Evolutionary conservation across 2,329 filamentous ascomycete genomes (phyloP).

Genomic region (Diaporthe sp.): DNA sequence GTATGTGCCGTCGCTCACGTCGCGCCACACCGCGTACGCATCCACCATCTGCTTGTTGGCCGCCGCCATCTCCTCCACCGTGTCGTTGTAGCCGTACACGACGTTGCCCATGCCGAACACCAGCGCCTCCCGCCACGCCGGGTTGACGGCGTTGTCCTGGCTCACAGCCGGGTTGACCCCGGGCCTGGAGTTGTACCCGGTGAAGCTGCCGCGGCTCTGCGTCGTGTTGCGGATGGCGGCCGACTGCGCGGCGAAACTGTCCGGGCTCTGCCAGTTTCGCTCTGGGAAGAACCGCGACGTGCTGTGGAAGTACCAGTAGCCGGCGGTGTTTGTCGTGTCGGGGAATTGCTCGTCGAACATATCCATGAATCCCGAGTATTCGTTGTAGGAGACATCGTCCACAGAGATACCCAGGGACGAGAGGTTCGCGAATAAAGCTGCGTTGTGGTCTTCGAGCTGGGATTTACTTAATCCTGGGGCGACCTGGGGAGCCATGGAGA

Average conservation of each 20-base stretch:
- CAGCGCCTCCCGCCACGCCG: conserved; percentile 62
- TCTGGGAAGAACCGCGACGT: conserved; percentile 53
- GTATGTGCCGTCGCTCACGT: conserved; percentile 44
- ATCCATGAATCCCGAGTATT: conserved; percentile 48
- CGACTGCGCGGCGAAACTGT: conserved; percentile 49
- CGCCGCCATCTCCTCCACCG: conserved; percentile 39
- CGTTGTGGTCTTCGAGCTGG: conserved; percentile 28
- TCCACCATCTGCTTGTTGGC: conserved; percentile 46
- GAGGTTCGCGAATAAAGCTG: conserved; percentile 61
- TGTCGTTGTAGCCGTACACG: conserved; percentile 2
- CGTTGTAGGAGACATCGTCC: conserved; percentile 44
- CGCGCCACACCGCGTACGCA: conserved; percentile 47
- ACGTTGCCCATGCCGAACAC: conserved; percentile 54
- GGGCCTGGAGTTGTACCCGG: conserved; percentile 50
- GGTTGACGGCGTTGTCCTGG: conserved; percentile 60
- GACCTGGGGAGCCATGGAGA: conserved; percentile 40
- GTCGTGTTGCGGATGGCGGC: conserved; percentile 46
- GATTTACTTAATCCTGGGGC: conserved; percentile 32
- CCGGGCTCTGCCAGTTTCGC: conserved; percentile 49
- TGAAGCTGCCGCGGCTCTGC: conserved; percentile 47
- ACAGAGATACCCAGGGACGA: conserved; percentile 50
- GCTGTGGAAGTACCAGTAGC: conserved; percentile 50
- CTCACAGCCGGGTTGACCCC: conserved; percentile 44
- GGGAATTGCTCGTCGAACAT: conserved; percentile 48
- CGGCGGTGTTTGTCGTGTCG: conserved; percentile 53